Base-by-base conservation (phyloP, 2,329 filamentous ascomycete genomes). In the Ceratocystis eucalypticola region DNA sequence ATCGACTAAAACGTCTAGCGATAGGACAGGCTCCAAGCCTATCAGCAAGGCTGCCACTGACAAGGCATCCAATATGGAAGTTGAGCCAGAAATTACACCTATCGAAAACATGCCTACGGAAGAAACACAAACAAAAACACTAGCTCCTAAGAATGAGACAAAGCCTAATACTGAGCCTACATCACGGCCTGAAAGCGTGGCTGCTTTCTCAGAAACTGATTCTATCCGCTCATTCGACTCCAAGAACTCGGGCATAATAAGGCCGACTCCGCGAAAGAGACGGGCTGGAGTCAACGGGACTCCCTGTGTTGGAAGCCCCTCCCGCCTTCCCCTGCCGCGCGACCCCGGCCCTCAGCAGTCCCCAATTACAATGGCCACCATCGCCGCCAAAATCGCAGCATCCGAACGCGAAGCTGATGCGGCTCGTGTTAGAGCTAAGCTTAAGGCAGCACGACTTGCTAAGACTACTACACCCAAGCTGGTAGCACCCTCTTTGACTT, bases 381-480 rank as follows among this genome's bases (percentile, higher is more conserved):
- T 87, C 68, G 81, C 82, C 0, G 83, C 83, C 33, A 87, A 87
- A 73, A 77, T 87, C 0, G 84, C 83, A 0, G 84, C 84, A 1
- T 83, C 84, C 0, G 84, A 87, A 69, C 78, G 82, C 20, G 83
- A 86, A 65, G 84, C 84, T 3, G 83, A 86, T 69, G 84, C 84
- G 1, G 84, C 84, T 1, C 78, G 84, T 28, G 83, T 86, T 0
- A 76, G 84, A 2, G 84, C 84, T 2, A 87, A 86, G 72, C 77
- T 87, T 37, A 81, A 79, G 70, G 83, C 84, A 0, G 81, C 80
- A 2, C 74, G 78, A 45, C 74, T 73, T 15, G 72, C 72, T 65
- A 75, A 74, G 65, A 63, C 55, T 12, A 62, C 61, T 17, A 61
- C 66, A 5, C 62, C 66, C 25, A 48, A 7, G 7, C 46, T 62